Evolutionary conservation across 768 basidiomycete species (phyloP).

Genomic region (Coprinellus micaceus): DNA sequence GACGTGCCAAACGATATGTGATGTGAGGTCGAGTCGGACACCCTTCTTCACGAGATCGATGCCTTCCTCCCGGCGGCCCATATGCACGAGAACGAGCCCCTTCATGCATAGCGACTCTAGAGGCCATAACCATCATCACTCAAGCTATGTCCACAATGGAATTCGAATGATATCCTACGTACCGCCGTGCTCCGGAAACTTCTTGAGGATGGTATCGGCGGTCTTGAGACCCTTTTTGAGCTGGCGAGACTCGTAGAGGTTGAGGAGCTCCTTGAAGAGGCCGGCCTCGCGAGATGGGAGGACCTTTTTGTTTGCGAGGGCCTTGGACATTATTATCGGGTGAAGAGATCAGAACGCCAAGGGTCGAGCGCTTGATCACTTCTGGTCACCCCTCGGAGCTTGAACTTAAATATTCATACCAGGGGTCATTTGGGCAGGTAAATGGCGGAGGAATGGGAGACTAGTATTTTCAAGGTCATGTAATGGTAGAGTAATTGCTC

Average conservation of each 20-base stretch:
- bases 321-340: conserved; percentile 33
- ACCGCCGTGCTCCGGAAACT: conserved; percentile 96
- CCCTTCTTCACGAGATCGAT: conserved; percentile 83
- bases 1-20: conserved; percentile 98
- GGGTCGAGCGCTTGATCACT: not conserved
- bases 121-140: conserved; percentile 1
- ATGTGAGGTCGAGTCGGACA: conserved; percentile 72
- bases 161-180: conserved; percentile 17
- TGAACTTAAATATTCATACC: too few relatives aligned
- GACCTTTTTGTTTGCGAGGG: conserved; percentile 41
- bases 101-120: conserved; percentile 96
- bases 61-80: conserved; percentile 78
- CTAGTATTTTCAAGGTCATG: too few relatives aligned
- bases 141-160: not conserved
- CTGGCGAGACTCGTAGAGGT: conserved; percentile 84
- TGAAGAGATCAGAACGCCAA: conserved; percentile 10
- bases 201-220: conserved; percentile 92
- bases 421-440: too few relatives aligned
- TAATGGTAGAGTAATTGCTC: too few relatives aligned
- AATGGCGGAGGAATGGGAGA: too few relatives aligned
- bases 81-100: conserved; percentile 79
- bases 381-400: too few relatives aligned
- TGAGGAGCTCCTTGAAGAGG: conserved; percentile 83
- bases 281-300: conserved; percentile 81
- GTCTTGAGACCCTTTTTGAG: conserved; percentile 88